Evolutionary conservation across 148 eudicot species (phyloP).

Genomic region (Rhododendron ovatum): DNA sequence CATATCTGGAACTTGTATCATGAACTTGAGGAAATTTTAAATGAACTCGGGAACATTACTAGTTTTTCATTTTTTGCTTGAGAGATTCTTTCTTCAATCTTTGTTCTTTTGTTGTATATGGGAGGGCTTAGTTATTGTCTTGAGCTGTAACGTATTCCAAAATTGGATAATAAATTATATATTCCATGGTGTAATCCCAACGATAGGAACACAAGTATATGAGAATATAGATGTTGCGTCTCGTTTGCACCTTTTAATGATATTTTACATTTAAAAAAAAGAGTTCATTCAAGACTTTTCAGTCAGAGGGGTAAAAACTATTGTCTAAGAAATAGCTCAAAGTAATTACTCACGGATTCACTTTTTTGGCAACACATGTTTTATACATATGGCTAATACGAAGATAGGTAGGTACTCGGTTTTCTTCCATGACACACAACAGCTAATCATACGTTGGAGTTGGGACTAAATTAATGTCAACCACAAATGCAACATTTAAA

Average conservation of each 20-base stretch:
- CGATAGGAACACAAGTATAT: too few relatives aligned
- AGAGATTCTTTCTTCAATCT: not conserved
- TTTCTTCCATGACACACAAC: not conserved
- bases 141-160: not conserved
- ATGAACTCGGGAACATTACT: not conserved
- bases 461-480: not conserved
- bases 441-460: not conserved
- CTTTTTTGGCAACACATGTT: not conserved
- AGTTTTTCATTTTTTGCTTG: not conserved
- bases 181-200: not conserved
- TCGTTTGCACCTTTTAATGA: not conserved
- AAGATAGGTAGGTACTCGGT: not conserved
- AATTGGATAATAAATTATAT: not conserved
- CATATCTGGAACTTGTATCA: not conserved
- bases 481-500: not conserved
- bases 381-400: not conserved
- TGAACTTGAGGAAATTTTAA: not conserved
- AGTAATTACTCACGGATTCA: not conserved
- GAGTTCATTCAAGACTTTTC: not conserved
- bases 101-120: not conserved
- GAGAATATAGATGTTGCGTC: not conserved
- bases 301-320: not conserved
- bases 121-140: not conserved
- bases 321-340: not conserved
- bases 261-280: not conserved